These are phyloP conservation scores for Fusarium sp. DNA, from an alignment of 2,329 filamentous ascomycete species.

Conservation along the genomic window DNA sequence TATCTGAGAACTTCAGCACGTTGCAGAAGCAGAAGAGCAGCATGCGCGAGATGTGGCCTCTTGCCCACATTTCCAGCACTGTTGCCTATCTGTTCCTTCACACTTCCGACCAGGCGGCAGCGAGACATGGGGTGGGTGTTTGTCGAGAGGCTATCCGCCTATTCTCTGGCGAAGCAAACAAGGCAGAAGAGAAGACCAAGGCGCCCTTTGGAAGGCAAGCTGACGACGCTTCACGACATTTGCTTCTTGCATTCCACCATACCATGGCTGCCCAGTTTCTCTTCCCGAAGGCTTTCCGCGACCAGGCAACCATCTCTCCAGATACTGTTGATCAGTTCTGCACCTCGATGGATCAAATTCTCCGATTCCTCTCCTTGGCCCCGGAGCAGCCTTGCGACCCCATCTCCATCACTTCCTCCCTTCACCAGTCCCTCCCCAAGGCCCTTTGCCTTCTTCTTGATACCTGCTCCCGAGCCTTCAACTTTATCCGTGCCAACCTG, in stretches of 20 bases:
- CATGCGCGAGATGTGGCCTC: conserved; percentile 51
- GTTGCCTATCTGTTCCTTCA: conserved; percentile 45
- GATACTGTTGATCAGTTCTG: conserved; percentile 47
- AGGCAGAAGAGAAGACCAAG: not conserved
- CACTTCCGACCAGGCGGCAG: conserved; percentile 36
- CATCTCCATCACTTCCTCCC: conserved; percentile 29
- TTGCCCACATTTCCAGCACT: conserved; percentile 49
- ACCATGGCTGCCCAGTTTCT: conserved; percentile 50
- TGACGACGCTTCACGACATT: conserved; percentile 38
- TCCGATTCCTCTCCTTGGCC: conserved; percentile 39
- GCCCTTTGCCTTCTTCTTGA: conserved; percentile 48
- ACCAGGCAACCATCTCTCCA: conserved; percentile 32
- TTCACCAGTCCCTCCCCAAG: conserved; percentile 43
- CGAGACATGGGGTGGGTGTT: conserved; percentile 35
- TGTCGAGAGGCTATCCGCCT: conserved; percentile 46
- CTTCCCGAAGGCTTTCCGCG: conserved; percentile 43
- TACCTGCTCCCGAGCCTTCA: conserved; percentile 48
- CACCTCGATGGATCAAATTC: conserved; percentile 45
- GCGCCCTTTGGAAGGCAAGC: conserved; percentile 34
- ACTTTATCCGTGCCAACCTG: conserved; percentile 36
- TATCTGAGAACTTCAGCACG: conserved; percentile 53
- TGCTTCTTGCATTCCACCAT: conserved; percentile 50
- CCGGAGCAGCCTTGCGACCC: conserved; percentile 38
- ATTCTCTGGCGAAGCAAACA: conserved; percentile 43
- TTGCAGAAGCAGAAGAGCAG: conserved; percentile 50